Evolutionary conservation across 139 green algal species (phyloP).

Genomic region (Asterochloris sp.): DNA sequence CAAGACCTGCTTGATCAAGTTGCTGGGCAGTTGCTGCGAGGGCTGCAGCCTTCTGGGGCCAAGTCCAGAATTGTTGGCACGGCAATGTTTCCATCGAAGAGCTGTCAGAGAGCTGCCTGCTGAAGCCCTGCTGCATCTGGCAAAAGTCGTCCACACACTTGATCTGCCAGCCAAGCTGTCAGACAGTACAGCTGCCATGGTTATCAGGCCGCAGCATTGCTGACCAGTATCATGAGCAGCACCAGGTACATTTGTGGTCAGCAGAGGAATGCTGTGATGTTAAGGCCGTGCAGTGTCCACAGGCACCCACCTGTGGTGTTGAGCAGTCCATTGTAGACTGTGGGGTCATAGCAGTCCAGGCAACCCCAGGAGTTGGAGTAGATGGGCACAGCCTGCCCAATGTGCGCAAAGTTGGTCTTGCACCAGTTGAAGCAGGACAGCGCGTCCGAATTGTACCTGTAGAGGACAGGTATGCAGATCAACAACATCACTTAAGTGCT

Average conservation of each 20-base stretch:
- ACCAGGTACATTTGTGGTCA: too few relatives aligned
- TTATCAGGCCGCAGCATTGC: too few relatives aligned
- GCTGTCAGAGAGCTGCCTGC: too few relatives aligned
- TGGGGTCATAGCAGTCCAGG: constrained; percentile 18
- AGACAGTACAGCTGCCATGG: too few relatives aligned
- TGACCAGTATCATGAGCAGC: too few relatives aligned
- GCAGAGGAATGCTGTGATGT: too few relatives aligned
- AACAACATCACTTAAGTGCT: too few relatives aligned
- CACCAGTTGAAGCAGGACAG: constrained; percentile 28
- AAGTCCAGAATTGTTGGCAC: not conserved
- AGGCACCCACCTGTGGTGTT: constrained; percentile 11
- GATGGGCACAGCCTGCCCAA: constrained; percentile 16
- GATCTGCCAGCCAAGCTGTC: too few relatives aligned
- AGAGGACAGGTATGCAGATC: too few relatives aligned
- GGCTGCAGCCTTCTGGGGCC: not conserved
- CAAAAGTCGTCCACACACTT: too few relatives aligned
- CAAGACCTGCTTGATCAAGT: too few relatives aligned
- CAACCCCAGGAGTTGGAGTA: constrained; percentile 19
- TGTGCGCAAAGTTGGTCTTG: constrained; percentile 5
- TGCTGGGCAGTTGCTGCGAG: not conserved
- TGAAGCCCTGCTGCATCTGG: too few relatives aligned
- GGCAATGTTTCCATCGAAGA: not conserved
- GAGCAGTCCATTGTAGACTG: constrained; percentile 4
- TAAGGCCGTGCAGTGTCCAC: not conserved
- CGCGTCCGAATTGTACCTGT: constrained; percentile 23